Evolutionary conservation across 139 green algal species (phyloP).

Genomic region (Chlamydomonas eustigma): DNA sequence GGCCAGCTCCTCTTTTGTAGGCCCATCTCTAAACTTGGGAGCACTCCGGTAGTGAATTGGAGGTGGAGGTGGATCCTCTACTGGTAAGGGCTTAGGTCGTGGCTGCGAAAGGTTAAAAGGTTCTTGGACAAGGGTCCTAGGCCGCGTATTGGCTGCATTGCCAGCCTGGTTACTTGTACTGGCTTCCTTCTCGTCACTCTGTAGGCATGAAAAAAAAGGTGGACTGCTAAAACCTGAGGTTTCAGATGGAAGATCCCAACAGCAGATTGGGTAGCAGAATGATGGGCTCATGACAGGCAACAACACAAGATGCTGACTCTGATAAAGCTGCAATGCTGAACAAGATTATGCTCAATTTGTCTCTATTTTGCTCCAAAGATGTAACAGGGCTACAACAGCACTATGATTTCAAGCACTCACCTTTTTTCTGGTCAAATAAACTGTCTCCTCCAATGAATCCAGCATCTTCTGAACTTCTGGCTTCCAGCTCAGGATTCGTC

Average conservation of each 20-base stretch:
- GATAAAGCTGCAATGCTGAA: too few relatives aligned
- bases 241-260: too few relatives aligned
- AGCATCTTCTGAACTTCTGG: conserved; percentile 39
- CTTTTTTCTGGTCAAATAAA: conserved; percentile 47
- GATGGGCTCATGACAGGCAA: too few relatives aligned
- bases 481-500: conserved; percentile 23
- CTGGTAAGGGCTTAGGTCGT: conserved; percentile 53
- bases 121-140: conserved; percentile 31
- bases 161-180: neutral
- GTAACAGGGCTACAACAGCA: too few relatives aligned
- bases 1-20: conserved; percentile 59
- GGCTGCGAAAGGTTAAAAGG: conserved; percentile 66
- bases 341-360: too few relatives aligned
- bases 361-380: too few relatives aligned
- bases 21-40: conserved; percentile 36
- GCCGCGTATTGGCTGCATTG: neutral
- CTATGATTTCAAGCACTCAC: conserved; percentile 3
- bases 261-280: too few relatives aligned
- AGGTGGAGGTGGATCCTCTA: conserved; percentile 41
- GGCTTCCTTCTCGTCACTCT: neutral
- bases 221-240: neutral
- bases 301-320: too few relatives aligned
- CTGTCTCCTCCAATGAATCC: conserved; percentile 41
- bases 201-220: neutral
- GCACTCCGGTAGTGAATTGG: conserved; percentile 27